Percentiles rank a stretch among this genome's conserved stretches.
Conservation (phyloP, 148 eudicot genomes). For the Rhododendron vialii region DNA sequence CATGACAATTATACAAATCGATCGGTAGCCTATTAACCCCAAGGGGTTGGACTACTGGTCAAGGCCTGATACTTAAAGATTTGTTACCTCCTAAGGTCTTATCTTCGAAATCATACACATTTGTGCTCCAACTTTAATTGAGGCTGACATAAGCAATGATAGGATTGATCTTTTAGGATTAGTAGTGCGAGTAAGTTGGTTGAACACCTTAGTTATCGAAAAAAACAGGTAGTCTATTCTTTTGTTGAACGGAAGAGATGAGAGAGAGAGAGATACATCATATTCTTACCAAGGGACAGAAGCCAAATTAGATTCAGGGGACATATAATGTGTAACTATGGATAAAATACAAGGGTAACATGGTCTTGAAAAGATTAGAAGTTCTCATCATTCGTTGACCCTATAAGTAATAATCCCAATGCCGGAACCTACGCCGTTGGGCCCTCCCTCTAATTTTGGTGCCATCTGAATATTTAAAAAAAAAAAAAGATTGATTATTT, state of each 20-base stretch:
- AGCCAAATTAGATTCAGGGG: background rate
- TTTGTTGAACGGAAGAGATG: background rate
- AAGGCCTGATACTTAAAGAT: no score
- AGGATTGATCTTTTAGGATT: no score
- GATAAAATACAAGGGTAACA: conserved; percentile 41
- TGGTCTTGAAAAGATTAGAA: conserved; percentile 29
- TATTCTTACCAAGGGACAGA: background rate
- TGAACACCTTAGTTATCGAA: background rate
- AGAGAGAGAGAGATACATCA: background rate
- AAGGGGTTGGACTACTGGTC: no score
- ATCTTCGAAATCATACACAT: no score
- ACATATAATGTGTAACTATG: background rate
- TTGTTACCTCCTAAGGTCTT: no score
- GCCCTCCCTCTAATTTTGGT: conserved; percentile 22
- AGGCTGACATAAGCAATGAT: accelerated
- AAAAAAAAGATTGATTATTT: background rate
- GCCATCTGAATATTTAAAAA: conserved; percentile 10
- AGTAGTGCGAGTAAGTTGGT: no score
- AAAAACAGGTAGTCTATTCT: no score
- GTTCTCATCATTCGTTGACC: conserved; percentile 47
- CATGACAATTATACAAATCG: no score
- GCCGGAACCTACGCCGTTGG: conserved; percentile 55
- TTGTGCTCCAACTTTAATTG: no score
- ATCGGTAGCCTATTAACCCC: no score
- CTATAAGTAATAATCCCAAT: conserved; percentile 29